These are phyloP conservation scores for Yueomyces sp. DNA, from an alignment of 805 yeast genomes.

Conservation along the genomic window DNA sequence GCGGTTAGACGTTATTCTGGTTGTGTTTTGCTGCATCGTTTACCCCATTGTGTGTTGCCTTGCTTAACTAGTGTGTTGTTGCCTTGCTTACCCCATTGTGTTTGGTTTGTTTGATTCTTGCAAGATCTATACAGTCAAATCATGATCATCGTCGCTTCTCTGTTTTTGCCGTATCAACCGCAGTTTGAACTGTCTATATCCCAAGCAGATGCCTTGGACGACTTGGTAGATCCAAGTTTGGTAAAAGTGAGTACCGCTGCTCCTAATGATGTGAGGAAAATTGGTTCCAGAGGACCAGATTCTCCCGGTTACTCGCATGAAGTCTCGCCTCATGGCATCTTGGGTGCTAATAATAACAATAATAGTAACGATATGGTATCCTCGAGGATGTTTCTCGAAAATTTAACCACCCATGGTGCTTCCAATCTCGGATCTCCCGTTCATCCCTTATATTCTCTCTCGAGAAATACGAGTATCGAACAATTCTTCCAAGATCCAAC, in stretches of 20 bases:
- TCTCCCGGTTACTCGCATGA: not conserved
- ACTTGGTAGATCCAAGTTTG: conserved; percentile 16
- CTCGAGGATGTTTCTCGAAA: conserved; percentile 23
- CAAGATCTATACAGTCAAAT: no score
- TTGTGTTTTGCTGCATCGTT: no score
- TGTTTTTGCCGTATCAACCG: conserved; percentile 69
- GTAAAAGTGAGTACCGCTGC: conserved; percentile 7
- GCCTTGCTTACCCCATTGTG: no score
- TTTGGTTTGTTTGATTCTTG: no score
- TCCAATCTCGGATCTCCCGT: conserved; percentile 10
- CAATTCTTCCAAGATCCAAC: conserved; percentile 34
- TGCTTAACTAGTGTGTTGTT: no score
- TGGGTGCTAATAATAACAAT: no score
- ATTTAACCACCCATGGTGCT: conserved; percentile 11
- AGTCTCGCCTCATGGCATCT: not conserved
- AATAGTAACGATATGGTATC: conserved; percentile 9
- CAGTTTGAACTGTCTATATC: conserved; percentile 31
- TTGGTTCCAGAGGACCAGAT: not conserved
- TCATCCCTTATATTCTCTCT: conserved; percentile 9
- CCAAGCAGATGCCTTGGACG: conserved; percentile 20
- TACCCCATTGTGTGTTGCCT: no score
- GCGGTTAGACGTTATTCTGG: no score
- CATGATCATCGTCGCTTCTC: conserved; percentile 46
- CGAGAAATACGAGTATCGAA: conserved; percentile 31
- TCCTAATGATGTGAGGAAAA: not conserved